phyloP scores from a whole-genome alignment of 169 alveolate genomes.

The Eimeria necatrix region DNA sequence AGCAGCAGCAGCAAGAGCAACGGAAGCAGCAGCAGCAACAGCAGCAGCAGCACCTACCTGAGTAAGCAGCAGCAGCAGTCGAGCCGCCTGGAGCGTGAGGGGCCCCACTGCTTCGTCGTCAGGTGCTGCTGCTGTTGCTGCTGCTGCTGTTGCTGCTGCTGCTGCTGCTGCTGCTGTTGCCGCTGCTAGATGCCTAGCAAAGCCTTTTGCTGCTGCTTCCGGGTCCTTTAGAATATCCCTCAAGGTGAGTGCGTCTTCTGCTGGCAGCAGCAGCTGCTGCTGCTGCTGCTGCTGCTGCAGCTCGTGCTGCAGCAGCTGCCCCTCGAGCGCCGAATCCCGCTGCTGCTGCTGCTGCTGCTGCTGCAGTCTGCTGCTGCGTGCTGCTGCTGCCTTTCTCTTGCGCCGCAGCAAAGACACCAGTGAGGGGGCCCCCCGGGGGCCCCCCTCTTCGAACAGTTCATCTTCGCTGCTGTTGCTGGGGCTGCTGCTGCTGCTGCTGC shows the following conservation, averaged over 20 bases:
- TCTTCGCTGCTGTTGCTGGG: conserved; percentile 19
- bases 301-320: not conserved
- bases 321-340: not conserved
- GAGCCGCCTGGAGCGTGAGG: not conserved
- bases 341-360: conserved; percentile 55
- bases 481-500: conserved; percentile 18
- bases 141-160: not conserved
- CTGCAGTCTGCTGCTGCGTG: not conserved
- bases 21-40: not conserved
- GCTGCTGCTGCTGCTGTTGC: conserved; percentile 3
- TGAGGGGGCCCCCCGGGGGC: not conserved
- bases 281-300: too few relatives aligned
- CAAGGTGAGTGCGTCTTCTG: not conserved
- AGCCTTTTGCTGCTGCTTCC: conserved; percentile 22
- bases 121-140: not conserved
- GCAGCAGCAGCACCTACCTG: not conserved
- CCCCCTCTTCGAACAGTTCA: not conserved
- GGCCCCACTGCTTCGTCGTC: not conserved
- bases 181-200: not conserved
- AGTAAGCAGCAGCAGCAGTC: not conserved
- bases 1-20: not conserved
- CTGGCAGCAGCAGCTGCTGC: conserved; percentile 42
- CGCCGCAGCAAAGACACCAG: conserved; percentile 6
- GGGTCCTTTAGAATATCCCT: not conserved
- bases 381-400: not conserved